These are phyloP conservation scores for Ceratocystis albifundus DNA, from an alignment of 2,329 filamentous ascomycete species.

Conservation along the genomic window DNA sequence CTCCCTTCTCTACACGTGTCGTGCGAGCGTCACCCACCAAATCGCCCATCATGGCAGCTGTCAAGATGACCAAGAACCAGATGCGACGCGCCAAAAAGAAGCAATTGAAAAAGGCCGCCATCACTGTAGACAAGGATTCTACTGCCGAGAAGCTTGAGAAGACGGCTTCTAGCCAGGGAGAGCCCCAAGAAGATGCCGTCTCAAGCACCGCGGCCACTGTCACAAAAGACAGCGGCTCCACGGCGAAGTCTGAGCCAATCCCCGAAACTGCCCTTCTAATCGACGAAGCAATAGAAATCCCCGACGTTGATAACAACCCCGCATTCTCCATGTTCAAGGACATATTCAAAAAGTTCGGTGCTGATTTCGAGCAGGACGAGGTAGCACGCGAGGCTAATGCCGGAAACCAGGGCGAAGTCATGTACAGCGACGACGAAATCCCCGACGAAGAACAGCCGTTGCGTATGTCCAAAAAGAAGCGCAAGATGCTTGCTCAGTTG, in stretches of 20 bases:
- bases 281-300: slow-evolving; percentile 30
- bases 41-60: slow-evolving; percentile 43
- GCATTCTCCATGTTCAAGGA: slow-evolving; percentile 73
- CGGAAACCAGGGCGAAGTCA: slow-evolving; percentile 72
- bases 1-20: background rate
- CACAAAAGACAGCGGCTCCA: background rate
- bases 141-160: background rate
- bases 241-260: slow-evolving; percentile 17
- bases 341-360: slow-evolving; percentile 70
- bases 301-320: slow-evolving; percentile 51
- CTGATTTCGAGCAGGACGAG: slow-evolving; percentile 50
- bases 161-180: background rate
- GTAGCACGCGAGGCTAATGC: slow-evolving; percentile 52
- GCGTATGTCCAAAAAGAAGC: slow-evolving; percentile 77
- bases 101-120: slow-evolving; percentile 59
- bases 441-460: slow-evolving; percentile 64
- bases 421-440: slow-evolving; percentile 73
- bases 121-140: background rate
- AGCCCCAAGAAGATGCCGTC: slow-evolving; percentile 19
- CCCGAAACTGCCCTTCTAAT: slow-evolving; percentile 15
- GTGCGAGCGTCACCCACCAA: background rate
- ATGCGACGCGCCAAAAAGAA: slow-evolving; percentile 89
- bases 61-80: slow-evolving; percentile 87
- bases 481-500: slow-evolving; percentile 81
- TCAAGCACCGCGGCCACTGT: background rate